Percentiles rank a stretch among this genome's conserved stretches.
Evolutionary conservation across 257 asterid genomes (phyloP).

Genomic region (Petrea volubilis): DNA sequence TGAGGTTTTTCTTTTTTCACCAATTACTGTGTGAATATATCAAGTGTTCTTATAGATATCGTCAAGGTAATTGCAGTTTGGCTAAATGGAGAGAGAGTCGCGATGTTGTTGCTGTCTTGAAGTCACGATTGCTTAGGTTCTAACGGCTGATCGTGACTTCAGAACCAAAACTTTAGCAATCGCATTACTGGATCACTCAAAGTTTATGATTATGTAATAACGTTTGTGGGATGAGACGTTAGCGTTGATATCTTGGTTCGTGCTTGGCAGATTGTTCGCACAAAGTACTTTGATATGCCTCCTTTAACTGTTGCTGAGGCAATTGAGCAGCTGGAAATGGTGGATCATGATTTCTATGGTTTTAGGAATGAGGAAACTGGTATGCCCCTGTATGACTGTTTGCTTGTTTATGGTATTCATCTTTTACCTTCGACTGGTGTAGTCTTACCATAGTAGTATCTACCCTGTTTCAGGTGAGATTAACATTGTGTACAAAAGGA

Average conservation of each 20-base stretch:
- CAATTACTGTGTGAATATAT: too few relatives aligned
- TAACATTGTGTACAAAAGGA: conserved; percentile 76
- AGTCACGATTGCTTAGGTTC: too few relatives aligned
- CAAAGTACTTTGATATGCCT: conserved; percentile 89
- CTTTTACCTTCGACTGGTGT: too few relatives aligned
- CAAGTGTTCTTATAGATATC: too few relatives aligned
- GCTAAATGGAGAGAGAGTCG: too few relatives aligned
- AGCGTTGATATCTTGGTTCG: neutral
- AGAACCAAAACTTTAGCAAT: too few relatives aligned
- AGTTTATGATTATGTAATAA: conserved; percentile 16
- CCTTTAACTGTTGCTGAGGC: conserved; percentile 80
- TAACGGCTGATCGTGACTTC: too few relatives aligned
- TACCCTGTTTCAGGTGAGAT: conserved; percentile 90
- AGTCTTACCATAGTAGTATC: too few relatives aligned
- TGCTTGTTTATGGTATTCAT: neutral
- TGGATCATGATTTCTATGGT: conserved; percentile 59
- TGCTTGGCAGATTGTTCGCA: conserved; percentile 65
- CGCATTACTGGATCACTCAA: too few relatives aligned
- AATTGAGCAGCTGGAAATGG: conserved; percentile 42
- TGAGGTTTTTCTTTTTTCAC: conserved; percentile 69
- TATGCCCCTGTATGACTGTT: neutral
- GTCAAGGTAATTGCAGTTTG: too few relatives aligned
- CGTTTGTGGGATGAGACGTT: neutral
- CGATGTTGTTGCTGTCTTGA: too few relatives aligned
- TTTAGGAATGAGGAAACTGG: neutral